These are phyloP conservation scores for Phytophthora lateralis DNA, from an alignment of 352 stramenopile genomes.

Conservation along the genomic window DNA sequence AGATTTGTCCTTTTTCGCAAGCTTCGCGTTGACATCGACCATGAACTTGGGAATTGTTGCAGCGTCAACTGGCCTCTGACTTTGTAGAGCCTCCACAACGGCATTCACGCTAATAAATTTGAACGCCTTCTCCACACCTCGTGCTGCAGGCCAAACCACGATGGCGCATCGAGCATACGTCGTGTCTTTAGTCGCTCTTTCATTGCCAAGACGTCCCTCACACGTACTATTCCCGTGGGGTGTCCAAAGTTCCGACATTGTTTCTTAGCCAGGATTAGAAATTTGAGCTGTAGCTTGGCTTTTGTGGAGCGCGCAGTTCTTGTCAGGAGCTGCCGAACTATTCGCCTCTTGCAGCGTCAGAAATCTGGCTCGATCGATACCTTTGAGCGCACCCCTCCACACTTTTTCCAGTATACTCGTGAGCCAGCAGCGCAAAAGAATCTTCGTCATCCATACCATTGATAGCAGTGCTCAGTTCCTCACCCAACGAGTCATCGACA, in stretches of 20 bases:
- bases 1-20: background rate
- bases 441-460: conserved; percentile 43
- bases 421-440: conserved; percentile 17
- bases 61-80: background rate
- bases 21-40: background rate
- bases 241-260: conserved; percentile 20
- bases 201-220: conserved; percentile 27
- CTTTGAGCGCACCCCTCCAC: conserved; percentile 14
- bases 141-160: conserved; percentile 11
- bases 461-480: conserved; percentile 13
- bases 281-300: conserved; percentile 16
- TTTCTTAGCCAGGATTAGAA: conserved; percentile 29
- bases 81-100: conserved; percentile 8
- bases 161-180: conserved; percentile 25
- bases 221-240: conserved; percentile 15
- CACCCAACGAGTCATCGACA: background rate
- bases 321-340: background rate
- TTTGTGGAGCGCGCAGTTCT: too few relatives aligned
- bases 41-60: conserved; percentile 11
- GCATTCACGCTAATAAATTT: conserved; percentile 12
- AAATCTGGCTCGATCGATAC: conserved; percentile 17
- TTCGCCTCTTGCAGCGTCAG: conserved; percentile 7
- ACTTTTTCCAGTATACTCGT: conserved; percentile 21
- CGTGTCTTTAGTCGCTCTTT: conserved; percentile 23
- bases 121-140: conserved; percentile 5